Evolutionary conservation across 2,329 filamentous ascomycete genomes (phyloP).

Genomic region (Akanthomyces uredinophilus): DNA sequence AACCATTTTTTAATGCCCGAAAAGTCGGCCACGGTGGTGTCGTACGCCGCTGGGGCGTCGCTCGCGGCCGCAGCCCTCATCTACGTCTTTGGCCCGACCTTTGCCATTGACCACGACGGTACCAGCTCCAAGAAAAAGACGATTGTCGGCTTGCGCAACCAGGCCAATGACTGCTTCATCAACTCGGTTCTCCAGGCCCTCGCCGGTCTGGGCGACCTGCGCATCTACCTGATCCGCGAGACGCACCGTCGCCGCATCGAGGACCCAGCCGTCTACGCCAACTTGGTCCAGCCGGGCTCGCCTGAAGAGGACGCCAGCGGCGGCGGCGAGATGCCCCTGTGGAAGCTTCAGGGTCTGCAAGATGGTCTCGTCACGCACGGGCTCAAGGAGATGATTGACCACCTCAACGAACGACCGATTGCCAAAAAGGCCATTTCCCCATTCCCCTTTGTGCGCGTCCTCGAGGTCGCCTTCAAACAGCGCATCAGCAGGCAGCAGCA

Average conservation of each 20-base stretch:
- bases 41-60: slow-evolving; percentile 92
- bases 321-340: slow-evolving; percentile 42
- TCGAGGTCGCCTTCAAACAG: slow-evolving; percentile 83
- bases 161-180: slow-evolving; percentile 95
- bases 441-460: slow-evolving; percentile 71
- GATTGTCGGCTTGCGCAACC: slow-evolving; percentile 82
- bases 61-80: slow-evolving; percentile 91
- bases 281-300: slow-evolving; percentile 46
- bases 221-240: slow-evolving; percentile 88
- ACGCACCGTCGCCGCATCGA: slow-evolving; percentile 79
- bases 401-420: slow-evolving; percentile 87
- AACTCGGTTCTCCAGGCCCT: slow-evolving; percentile 94
- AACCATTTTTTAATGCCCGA: slow-evolving; percentile 29
- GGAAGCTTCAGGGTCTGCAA: slow-evolving; percentile 66
- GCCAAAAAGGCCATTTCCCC: slow-evolving; percentile 92
- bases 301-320: slow-evolving; percentile 23
- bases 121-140: slow-evolving; percentile 68
- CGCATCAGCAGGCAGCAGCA: slow-evolving; percentile 92
- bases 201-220: slow-evolving; percentile 81
- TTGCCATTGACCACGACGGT: slow-evolving; percentile 81
- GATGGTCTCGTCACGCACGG: slow-evolving; percentile 78
- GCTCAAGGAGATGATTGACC: slow-evolving; percentile 87
- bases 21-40: slow-evolving; percentile 48
- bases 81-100: slow-evolving; percentile 97
- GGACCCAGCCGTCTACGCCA: slow-evolving; percentile 67